phyloP scores from a whole-genome alignment of 164 flowering plant genomes.

The Saururus chinensis region DNA sequence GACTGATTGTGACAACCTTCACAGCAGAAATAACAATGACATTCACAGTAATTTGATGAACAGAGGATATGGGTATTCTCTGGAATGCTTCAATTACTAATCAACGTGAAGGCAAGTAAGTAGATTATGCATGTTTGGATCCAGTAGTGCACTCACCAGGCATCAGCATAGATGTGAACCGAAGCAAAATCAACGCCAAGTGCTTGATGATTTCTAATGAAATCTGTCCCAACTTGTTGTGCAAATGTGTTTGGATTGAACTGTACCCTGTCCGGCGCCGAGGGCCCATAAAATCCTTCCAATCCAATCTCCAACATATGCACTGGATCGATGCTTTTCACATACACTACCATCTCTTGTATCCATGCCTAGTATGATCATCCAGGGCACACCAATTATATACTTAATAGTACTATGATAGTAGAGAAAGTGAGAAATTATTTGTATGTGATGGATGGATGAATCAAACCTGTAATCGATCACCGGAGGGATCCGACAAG shows the following conservation, averaged over 20 bases:
- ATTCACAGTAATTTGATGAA: not conserved
- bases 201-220: slow-evolving; percentile 69
- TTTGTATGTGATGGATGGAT: not conserved
- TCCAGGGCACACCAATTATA: too few species aligned
- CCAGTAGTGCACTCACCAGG: slow-evolving; percentile 40
- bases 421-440: not conserved
- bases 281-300: slow-evolving; percentile 92
- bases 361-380: slow-evolving; percentile 51
- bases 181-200: slow-evolving; percentile 90
- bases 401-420: too few species aligned
- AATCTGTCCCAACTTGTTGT: slow-evolving; percentile 85
- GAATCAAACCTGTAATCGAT: slow-evolving; percentile 45
- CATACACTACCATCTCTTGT: slow-evolving; percentile 73
- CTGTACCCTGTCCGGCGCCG: slow-evolving; percentile 51
- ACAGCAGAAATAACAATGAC: not conserved
- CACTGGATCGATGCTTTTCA: slow-evolving; percentile 71
- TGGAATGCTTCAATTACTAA: not conserved
- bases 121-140: not conserved
- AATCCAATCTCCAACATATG: slow-evolving; percentile 75
- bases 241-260: slow-evolving; percentile 73
- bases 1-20: slow-evolving; percentile 66
- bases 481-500: slow-evolving; percentile 16
- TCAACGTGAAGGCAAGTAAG: not conserved
- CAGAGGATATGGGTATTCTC: not conserved
- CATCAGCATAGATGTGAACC: slow-evolving; percentile 75